phyloP scores from a whole-genome alignment of 768 basidiomycete species.

The Suillus luteus region DNA sequence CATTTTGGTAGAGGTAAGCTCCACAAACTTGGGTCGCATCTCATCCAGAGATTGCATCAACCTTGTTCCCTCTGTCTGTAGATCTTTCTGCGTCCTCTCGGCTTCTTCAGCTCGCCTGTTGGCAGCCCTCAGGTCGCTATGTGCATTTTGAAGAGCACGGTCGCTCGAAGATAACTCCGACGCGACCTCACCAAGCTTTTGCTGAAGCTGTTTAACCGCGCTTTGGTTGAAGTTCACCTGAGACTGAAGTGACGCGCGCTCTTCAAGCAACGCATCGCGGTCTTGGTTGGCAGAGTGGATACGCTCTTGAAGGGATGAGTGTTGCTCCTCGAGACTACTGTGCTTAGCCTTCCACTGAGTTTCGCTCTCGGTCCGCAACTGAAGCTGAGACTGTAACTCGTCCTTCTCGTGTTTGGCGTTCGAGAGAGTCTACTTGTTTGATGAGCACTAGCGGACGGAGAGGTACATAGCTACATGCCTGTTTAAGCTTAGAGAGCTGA shows the following conservation, averaged over 20 bases:
- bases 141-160: conserved; percentile 58
- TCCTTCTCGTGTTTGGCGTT: conserved; percentile 66
- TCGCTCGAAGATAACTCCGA: conserved; percentile 54
- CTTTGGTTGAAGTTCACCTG: conserved; percentile 48
- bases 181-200: conserved; percentile 56
- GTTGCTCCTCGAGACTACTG: conserved; percentile 45
- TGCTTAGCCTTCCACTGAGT: conserved; percentile 50
- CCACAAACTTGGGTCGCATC: conserved; percentile 83
- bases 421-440: conserved; percentile 48
- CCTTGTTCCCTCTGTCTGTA: conserved; percentile 77
- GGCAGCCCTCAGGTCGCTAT: conserved; percentile 66
- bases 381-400: conserved; percentile 49
- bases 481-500: conserved; percentile 75
- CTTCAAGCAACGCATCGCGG: conserved; percentile 48
- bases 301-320: conserved; percentile 41
- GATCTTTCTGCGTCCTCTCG: conserved; percentile 66
- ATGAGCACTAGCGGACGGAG: conserved; percentile 2
- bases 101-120: conserved; percentile 73
- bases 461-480: conserved; percentile 45
- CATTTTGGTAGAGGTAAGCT: conserved; percentile 71
- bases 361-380: conserved; percentile 43
- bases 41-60: conserved; percentile 83
- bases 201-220: conserved; percentile 54
- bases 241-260: conserved; percentile 51
- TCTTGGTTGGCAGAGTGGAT: conserved; percentile 48